Percentiles rank a stretch among this genome's conserved stretches.
Conservation (phyloP, 441 rosid genomes). For the Brassica hybrid region DNA sequence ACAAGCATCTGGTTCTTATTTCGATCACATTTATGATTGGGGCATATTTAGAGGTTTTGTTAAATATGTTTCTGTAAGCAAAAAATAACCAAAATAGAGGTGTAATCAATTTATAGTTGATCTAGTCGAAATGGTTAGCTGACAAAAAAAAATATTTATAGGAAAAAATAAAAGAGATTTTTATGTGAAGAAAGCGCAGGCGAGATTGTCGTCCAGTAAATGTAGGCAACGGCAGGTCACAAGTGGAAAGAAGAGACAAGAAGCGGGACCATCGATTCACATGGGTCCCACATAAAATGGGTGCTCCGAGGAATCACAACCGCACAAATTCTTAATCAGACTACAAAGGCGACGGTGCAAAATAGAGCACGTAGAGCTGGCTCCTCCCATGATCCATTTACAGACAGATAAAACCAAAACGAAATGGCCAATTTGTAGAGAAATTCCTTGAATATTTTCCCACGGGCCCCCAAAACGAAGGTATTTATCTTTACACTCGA, state of each 20-base stretch:
- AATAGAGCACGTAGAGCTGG: slow-evolving; percentile 38
- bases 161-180: not conserved
- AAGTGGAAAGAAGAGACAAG: slow-evolving; percentile 46
- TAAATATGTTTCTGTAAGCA: not conserved
- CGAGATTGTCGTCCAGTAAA: slow-evolving; percentile 37
- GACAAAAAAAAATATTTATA: not conserved
- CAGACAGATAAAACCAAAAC: slow-evolving; percentile 25
- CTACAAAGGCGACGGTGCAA: slow-evolving; percentile 24
- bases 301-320: slow-evolving; percentile 25
- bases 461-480: not conserved
- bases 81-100: not conserved
- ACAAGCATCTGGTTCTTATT: not conserved
- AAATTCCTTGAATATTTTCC: slow-evolving; percentile 6
- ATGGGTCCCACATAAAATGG: slow-evolving; percentile 30
- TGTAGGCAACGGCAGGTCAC: slow-evolving; percentile 39
- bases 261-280: slow-evolving; percentile 30
- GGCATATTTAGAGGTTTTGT: not conserved
- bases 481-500: slow-evolving; percentile 13
- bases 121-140: too few species aligned
- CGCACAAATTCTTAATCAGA: slow-evolving; percentile 9
- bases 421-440: slow-evolving; percentile 30
- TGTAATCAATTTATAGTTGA: too few species aligned
- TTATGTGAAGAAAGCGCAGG: slow-evolving; percentile 20
- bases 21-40: not conserved
- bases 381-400: slow-evolving; percentile 34